These are phyloP conservation scores for Neolentinus lepideus DNA, from an alignment of 1,284 basidiomycete species.

Conservation along the genomic window DNA sequence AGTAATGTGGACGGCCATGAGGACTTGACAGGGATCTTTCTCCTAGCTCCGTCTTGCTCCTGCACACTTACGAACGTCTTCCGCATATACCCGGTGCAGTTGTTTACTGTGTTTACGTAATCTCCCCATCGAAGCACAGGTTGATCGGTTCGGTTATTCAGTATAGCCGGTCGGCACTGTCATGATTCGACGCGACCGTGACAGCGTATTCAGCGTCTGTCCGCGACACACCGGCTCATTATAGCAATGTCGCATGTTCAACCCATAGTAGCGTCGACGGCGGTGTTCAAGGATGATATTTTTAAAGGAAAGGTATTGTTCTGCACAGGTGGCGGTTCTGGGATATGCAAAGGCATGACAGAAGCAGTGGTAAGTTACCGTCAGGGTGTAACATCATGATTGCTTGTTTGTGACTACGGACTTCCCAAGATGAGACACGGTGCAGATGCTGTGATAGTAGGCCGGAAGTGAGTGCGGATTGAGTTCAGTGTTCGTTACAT, in stretches of 20 bases:
- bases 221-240: too few relatives aligned
- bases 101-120: too few relatives aligned
- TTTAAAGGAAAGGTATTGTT: conserved; percentile 94
- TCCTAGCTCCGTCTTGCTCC: too few relatives aligned
- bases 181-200: too few relatives aligned
- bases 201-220: too few relatives aligned
- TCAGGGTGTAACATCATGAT: background rate
- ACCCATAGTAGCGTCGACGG: conserved; percentile 43
- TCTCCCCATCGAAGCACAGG: too few relatives aligned
- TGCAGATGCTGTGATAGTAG: conserved; percentile 76
- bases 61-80: too few relatives aligned
- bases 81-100: too few relatives aligned
- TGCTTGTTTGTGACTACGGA: background rate
- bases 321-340: conserved; percentile 86
- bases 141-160: too few relatives aligned
- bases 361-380: background rate
- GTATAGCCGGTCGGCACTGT: too few relatives aligned
- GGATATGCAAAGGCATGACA: conserved; percentile 84
- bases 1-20: too few relatives aligned
- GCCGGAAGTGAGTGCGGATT: conserved; percentile 62
- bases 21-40: too few relatives aligned
- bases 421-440: conserved; percentile 74
- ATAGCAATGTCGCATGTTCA: conserved; percentile 16
- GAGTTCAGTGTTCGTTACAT: background rate
- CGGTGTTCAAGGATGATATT: conserved; percentile 71